phyloP scores from a whole-genome alignment of 2,329 filamentous ascomycete species.

The Xylariaceae sp. region DNA sequence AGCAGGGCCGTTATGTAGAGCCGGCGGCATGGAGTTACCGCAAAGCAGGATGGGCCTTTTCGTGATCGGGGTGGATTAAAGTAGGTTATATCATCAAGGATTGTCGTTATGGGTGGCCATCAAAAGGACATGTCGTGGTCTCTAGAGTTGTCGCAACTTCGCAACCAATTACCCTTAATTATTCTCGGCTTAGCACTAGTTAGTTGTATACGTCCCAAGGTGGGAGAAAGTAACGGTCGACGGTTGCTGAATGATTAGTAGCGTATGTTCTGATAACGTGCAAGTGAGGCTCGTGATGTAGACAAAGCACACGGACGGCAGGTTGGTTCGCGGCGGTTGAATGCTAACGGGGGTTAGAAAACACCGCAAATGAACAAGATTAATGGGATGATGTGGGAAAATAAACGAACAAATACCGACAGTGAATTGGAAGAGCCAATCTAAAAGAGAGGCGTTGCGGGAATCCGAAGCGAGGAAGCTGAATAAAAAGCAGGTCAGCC shows the following conservation, averaged over 20 bases:
- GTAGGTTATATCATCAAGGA: neutral
- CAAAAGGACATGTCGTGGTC: slow-evolving; percentile 10
- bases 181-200: neutral
- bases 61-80: neutral
- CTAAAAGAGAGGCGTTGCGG: slow-evolving; percentile 1
- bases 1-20: slow-evolving; percentile 32
- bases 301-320: neutral
- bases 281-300: slow-evolving; percentile 4
- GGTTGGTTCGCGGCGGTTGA: neutral
- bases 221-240: neutral
- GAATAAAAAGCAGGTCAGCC: neutral
- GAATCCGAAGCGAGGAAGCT: slow-evolving; percentile 6
- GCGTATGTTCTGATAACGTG: neutral
- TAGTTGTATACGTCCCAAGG: neutral
- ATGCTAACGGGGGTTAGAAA: neutral
- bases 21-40: slow-evolving; percentile 38
- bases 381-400: slow-evolving; percentile 1
- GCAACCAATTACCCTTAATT: neutral
- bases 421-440: slow-evolving; percentile 2
- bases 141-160: neutral
- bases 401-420: slow-evolving; percentile 6
- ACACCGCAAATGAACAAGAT: neutral
- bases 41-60: neutral
- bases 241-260: neutral
- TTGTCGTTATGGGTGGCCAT: neutral